phyloP scores from a whole-genome alignment of 2,329 filamentous ascomycete genomes.

The Penicillium sp. region DNA sequence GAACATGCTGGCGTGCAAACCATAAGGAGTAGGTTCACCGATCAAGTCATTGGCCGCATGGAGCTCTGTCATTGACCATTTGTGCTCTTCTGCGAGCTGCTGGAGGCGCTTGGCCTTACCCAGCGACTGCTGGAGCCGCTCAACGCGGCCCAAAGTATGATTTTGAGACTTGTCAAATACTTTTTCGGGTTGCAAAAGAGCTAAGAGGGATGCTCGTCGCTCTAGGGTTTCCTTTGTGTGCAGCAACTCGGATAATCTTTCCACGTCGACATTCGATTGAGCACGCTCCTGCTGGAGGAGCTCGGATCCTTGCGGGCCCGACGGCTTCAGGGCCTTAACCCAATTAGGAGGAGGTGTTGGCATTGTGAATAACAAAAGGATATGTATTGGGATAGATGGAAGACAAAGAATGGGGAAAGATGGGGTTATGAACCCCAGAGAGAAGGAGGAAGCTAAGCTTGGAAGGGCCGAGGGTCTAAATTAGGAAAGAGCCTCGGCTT shows the following conservation, averaged over 20 bases:
- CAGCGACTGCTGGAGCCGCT: conserved; percentile 68
- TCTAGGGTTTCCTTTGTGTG: conserved; percentile 66
- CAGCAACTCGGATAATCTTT: conserved; percentile 66
- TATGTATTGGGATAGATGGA: neutral
- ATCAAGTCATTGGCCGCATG: conserved; percentile 66
- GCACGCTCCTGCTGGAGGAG: conserved; percentile 68
- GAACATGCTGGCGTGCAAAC: conserved; percentile 70
- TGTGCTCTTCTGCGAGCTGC: conserved; percentile 64
- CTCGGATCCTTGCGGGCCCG: conserved; percentile 67
- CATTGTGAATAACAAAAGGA: conserved; percentile 24
- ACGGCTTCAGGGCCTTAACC: conserved; percentile 66
- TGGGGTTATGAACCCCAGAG: conserved; percentile 22
- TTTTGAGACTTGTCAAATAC: conserved; percentile 78
- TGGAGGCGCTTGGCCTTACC: conserved; percentile 69
- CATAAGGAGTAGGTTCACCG: conserved; percentile 72
- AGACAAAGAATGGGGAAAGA: conserved; percentile 4
- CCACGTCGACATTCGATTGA: conserved; percentile 65
- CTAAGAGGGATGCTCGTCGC: conserved; percentile 60
- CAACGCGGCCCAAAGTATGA: conserved; percentile 69
- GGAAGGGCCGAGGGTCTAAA: conserved; percentile 21
- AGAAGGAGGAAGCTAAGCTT: conserved; percentile 4
- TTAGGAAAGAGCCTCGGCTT: conserved; percentile 28
- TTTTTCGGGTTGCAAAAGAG: conserved; percentile 65
- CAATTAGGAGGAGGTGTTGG: conserved; percentile 55
- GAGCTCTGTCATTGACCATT: conserved; percentile 67